Evolutionary conservation across 371 early-diverging fungal genomes (phyloP).

Genomic region (Mucor mucedo): DNA sequence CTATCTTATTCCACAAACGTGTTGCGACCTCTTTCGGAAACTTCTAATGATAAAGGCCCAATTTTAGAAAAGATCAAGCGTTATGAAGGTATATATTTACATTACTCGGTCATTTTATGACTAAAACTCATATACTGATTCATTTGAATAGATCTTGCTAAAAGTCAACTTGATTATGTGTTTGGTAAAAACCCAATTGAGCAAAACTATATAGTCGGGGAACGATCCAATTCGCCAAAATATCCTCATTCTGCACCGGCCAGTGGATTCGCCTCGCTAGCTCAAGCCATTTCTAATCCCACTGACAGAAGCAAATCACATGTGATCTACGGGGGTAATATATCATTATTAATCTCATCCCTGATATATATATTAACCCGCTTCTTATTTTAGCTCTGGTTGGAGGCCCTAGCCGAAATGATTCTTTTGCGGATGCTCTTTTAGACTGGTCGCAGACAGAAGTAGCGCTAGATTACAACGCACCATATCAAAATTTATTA

Average conservation of each 20-base stretch:
- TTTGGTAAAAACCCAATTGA: conserved; percentile 56
- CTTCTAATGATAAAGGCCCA: background rate
- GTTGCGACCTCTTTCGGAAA: conserved; percentile 18
- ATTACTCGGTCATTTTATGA: background rate
- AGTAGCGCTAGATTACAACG: conserved; percentile 61
- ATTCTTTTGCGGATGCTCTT: conserved; percentile 43
- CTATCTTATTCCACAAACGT: conserved; percentile 21
- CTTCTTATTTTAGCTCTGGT: conserved; percentile 45
- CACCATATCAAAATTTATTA: conserved; percentile 50
- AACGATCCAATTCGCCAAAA: conserved; percentile 50
- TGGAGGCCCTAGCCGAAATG: conserved; percentile 55
- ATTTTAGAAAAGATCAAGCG: conserved; percentile 12
- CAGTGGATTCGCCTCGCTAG: conserved; percentile 27
- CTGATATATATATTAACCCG: background rate
- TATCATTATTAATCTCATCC: conserved; percentile 3
- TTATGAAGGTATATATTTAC: conserved; percentile 19
- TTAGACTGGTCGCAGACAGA: conserved; percentile 54
- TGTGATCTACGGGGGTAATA: conserved; percentile 28
- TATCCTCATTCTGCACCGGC: conserved; percentile 58
- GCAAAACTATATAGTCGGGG: conserved; percentile 56
- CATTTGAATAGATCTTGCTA: conserved; percentile 20
- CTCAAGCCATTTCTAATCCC: conserved; percentile 8
- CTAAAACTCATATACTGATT: background rate
- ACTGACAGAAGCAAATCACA: conserved; percentile 5
- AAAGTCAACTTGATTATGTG: conserved; percentile 46